Evolutionary conservation across 768 basidiomycete species (phyloP), one percentile per base, ranked within the genome.

Genomic region (Lactifluus piperatus): DNA sequence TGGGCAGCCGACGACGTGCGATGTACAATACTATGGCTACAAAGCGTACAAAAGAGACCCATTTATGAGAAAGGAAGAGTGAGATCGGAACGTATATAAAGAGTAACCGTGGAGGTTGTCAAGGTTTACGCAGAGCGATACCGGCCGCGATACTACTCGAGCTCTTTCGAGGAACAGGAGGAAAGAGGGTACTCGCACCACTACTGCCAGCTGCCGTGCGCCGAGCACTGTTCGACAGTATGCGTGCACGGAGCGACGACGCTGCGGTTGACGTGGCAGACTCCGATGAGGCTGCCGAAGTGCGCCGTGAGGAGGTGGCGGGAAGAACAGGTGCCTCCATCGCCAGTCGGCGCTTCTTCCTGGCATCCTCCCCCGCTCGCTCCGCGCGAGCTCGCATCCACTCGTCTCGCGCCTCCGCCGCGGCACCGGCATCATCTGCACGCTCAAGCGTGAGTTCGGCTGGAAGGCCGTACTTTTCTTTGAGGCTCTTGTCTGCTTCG

Each of bases 381-480:
- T 81, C 80, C 56, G 72, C 71, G 66, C 79, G 76, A 34, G 76
- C 81, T 68, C 69, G 76, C 54, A 71, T 69, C 86, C 89, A 88
- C 65, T 81, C 76, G 55, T 79, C 76, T 56, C 80, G 83, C 14
- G 88, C 91, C 54, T 81, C 79, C 18, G 54, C 54, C 36, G 79
- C 72, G 58, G 75, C 77, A 16, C 77, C 75, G 53, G 79, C 78
- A n/a, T 79, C 80, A 51, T 85, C 83, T 44, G 86, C 85, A 55
- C 78, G 82, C 3, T 87, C 72, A 5, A 97, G 77, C 37, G 71
- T 76, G 48, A 97, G 72, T 3, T 79, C 76, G 54, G 82, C 79
- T 2, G 88, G 87, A 16, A 99, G 72, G 1, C 84, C 94, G 72
- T 91, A 97, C 63, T 81, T 78, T 27, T 76, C 81, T 68, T 84